Base-by-base conservation (phyloP, 73 alveolate genomes). In the Symbiodinium pilosum region DNA sequence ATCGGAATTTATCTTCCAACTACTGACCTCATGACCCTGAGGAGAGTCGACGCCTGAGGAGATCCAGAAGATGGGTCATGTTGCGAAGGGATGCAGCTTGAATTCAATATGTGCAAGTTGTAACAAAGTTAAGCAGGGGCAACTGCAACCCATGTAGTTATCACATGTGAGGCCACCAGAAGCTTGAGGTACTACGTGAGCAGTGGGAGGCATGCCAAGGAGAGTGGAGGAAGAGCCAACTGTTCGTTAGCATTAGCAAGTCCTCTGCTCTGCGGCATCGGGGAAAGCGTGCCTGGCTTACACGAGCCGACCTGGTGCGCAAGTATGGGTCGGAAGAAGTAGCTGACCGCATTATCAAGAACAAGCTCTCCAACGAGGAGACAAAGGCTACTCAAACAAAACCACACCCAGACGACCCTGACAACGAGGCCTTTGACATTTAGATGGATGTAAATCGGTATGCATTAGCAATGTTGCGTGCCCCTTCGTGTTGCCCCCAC, bases 331-430 rank as follows among this genome's bases (percentile, higher is more conserved):
- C 26, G n/a, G n/a, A 36, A 7, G 92, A 42, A 34, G 11, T 84
- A 0, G 92, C 47, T 5, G 54, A 84, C 30, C n/a, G 40, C 2
- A 84, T 84, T 20, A 18, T 54, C 44, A 44, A 43, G 51, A 39
- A 3, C 28, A 84, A 84, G 44, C 1, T 43, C 75, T 14, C 38
- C 30, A 59, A 84, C 52, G 75, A 54, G 28, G 75, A 84, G 36
- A 59, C 43, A 1, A 8, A 43, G 52, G 8, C 9, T 42, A 9
- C 32, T 3, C 41, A 40, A n/a, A 2, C 28, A 34, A 84, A 84
- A 28, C 43, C 75, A 8, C 69, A 84, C 75, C 92, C 92, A 1
- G 92, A 84, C 73, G 73, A 41, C 30, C 92, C 92, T 9, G 26
- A 9, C 47, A 84, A 43, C 52, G 75, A 84, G 73, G 92, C 43